Evolutionary conservation across 164 flowering plant species (phyloP), one percentile per base, ranked within the genome.

Genomic region (Tinospora cordifolia): DNA sequence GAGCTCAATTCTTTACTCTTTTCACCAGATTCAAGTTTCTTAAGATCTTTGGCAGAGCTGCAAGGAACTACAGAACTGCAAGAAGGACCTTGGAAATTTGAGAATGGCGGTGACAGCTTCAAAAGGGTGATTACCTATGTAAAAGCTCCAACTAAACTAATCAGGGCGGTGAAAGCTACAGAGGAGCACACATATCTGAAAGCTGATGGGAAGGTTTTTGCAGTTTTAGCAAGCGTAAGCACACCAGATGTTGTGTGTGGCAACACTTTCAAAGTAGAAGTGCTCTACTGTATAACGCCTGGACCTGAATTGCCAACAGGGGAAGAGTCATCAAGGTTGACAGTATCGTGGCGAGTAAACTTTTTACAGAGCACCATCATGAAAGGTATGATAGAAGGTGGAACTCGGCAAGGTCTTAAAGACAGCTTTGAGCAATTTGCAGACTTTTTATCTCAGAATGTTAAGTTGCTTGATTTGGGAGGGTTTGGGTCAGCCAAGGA

Each of bases 221-320:
- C 92, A 62, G 88, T 94, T 75, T 72, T 89, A 51, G 75, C 75
- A 4, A 82, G 74, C 73, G 93, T 87, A 58, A 88, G 90, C 79
- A 91, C 97, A 62, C 98, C 98, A 2, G 98, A 94, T 79, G 92
- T 88, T 62, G 84, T 85, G 24, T 91, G 84, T 80, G 97, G 97
- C 66, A 81, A 78, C 77, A 83, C 87, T 69, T 94, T 90, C 68
- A 90, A 72, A 79, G 41, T 22, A 13, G 98, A 94, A 71, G 38
- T 94, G 68, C 96, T 88, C n/a, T 90, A 81, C 75, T 83, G 89
- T 80, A 87, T 94, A 34, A 83, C 83, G 14, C 89, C 93, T 6
- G 97, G 98, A 62, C 92, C 97, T 46, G 96, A 90, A 79, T 78
- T 90, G 67, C 85, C 89, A 34, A 87, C 90, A 1, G 92, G 87